phyloP scores from a whole-genome alignment of 2,329 filamentous ascomycete species.

The Phaeoacremonium minimum region DNA sequence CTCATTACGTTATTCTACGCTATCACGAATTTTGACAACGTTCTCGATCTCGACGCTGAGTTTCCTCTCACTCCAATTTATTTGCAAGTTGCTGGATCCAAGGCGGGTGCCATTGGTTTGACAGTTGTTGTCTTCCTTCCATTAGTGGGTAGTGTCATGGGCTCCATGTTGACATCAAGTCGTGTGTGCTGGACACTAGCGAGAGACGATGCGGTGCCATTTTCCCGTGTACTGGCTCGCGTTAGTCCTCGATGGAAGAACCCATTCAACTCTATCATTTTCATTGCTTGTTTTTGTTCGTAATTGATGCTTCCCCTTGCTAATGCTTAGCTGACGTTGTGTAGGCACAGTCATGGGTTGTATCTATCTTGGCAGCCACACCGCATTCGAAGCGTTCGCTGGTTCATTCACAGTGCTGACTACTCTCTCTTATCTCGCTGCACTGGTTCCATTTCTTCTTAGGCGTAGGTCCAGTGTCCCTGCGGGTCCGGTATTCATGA shows the following conservation, averaged over 20 bases:
- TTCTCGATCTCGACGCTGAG: constrained; percentile 35
- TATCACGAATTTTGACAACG: constrained; percentile 41
- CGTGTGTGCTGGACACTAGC: not conserved
- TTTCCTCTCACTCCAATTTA: constrained; percentile 59
- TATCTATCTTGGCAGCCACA: constrained; percentile 53
- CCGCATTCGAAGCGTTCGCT: constrained; percentile 56
- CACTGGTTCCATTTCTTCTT: not conserved
- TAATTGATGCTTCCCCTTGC: not conserved
- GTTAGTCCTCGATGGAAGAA: constrained; percentile 39
- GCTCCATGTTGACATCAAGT: not conserved
- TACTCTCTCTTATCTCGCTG: not conserved
- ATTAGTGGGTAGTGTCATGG: not conserved
- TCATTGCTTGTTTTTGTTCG: constrained; percentile 26
- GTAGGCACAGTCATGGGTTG: constrained; percentile 45
- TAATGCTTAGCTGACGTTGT: not conserved
- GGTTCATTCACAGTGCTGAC: constrained; percentile 34
- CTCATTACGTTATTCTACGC: constrained; percentile 42
- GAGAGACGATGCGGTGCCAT: not conserved
- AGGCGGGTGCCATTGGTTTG: constrained; percentile 34
- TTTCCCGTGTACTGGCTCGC: constrained; percentile 19
- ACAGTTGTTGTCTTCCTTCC: constrained; percentile 16
- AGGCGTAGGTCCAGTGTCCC: not conserved
- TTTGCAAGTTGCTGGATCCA: constrained; percentile 37
- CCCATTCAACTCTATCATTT: constrained; percentile 52
- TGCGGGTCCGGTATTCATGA: not conserved